phyloP scores from a whole-genome alignment of 2,329 filamentous ascomycete species.

The Aureobasidium sp. region DNA sequence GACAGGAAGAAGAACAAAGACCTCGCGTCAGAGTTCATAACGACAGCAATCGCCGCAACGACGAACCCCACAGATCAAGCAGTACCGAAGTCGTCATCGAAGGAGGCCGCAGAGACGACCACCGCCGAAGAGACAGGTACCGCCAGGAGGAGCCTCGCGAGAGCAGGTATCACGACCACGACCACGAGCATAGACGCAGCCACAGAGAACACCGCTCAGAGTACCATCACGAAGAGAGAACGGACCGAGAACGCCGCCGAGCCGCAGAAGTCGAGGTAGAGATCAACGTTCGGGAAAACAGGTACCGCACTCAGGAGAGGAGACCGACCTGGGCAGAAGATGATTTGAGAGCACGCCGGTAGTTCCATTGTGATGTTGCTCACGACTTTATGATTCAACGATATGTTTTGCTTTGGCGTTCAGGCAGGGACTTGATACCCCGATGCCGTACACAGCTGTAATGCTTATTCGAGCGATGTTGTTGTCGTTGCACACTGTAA shows the following conservation, averaged over 20 bases:
- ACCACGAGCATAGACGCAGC: background rate
- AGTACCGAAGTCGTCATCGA: slow-evolving; percentile 5
- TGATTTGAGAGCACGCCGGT: background rate
- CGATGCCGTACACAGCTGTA: background rate
- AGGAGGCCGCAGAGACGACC: background rate
- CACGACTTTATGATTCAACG: background rate
- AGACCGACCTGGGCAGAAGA: background rate
- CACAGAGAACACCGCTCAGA: background rate
- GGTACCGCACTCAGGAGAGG: slow-evolving; percentile 3
- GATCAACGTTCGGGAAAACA: background rate
- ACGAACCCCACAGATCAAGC: background rate
- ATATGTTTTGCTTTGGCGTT: background rate
- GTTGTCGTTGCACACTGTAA: background rate
- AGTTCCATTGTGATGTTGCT: background rate
- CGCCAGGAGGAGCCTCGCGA: background rate
- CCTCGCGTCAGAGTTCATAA: background rate
- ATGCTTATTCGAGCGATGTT: background rate
- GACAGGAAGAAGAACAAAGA: background rate
- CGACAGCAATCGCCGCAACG: background rate
- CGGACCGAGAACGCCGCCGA: background rate
- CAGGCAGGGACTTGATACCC: background rate
- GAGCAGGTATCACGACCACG: background rate
- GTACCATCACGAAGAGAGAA: slow-evolving; percentile 2
- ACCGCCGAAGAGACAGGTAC: background rate
- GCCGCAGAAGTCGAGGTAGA: background rate